These are phyloP conservation scores for Calycina marina DNA, from an alignment of 2,329 filamentous ascomycete species.

Conservation along the genomic window DNA sequence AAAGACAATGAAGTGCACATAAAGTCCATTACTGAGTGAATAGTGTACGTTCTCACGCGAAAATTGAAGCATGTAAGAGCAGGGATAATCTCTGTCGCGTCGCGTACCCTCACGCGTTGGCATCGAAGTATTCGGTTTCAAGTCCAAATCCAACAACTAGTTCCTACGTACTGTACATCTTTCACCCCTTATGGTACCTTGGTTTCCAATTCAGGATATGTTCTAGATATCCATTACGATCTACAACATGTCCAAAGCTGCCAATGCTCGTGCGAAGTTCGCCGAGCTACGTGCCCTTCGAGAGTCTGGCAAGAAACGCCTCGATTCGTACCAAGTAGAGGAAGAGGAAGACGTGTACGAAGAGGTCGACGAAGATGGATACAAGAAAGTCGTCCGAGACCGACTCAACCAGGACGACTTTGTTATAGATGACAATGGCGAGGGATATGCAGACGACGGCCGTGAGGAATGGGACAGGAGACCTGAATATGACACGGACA, in stretches of 20 bases:
- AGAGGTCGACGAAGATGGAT: constrained; percentile 90
- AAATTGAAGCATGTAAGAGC: no score
- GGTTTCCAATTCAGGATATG: no score
- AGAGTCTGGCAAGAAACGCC: constrained; percentile 78
- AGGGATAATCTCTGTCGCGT: no score
- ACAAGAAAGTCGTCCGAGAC: constrained; percentile 87
- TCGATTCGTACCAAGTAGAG: constrained; percentile 74
- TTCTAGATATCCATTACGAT: no score
- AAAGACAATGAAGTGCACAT: no score
- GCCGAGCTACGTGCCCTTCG: constrained; percentile 76
- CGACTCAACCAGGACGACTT: constrained; percentile 92
- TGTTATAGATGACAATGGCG: constrained; percentile 95
- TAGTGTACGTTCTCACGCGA: no score
- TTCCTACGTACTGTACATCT: no score
- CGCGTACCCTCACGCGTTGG: no score
- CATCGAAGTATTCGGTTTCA: no score
- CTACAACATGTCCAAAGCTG: constrained; percentile 22
- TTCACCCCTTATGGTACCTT: no score
- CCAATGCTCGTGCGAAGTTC: constrained; percentile 30
- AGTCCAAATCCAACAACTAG: no score
- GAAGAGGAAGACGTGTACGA: constrained; percentile 82
- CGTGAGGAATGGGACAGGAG: constrained; percentile 75
- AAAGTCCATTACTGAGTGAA: no score
- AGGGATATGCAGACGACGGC: constrained; percentile 92
- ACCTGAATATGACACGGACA: constrained; percentile 57